A percentile compares a stretch with the other conserved stretches of the same genome.
phyloP scores from a whole-genome alignment of 2,329 filamentous ascomycete genomes.

The Alternaria tenuissima region DNA sequence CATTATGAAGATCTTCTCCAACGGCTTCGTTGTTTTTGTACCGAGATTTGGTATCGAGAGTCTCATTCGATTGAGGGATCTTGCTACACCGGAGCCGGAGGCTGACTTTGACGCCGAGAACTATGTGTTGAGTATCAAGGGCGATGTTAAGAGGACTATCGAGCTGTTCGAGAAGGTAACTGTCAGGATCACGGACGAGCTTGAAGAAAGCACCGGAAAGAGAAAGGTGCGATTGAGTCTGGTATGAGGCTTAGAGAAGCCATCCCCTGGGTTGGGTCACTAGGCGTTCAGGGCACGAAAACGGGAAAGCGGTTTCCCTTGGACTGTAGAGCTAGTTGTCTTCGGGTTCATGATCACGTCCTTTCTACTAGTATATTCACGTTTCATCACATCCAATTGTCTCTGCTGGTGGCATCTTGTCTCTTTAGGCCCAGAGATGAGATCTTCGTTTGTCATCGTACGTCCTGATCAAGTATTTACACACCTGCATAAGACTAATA shows the following conservation, averaged over 20 bases:
- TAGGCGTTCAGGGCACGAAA: neutral
- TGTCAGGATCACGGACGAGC: slow-evolving; percentile 89
- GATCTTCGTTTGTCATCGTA: neutral
- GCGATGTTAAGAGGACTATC: slow-evolving; percentile 66
- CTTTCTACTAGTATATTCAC: neutral
- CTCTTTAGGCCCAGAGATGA: neutral
- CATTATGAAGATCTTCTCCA: slow-evolving; percentile 96
- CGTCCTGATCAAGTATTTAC: neutral
- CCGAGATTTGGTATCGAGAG: slow-evolving; percentile 96
- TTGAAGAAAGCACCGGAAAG: slow-evolving; percentile 96
- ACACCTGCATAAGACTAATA: neutral
- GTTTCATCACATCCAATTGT: neutral
- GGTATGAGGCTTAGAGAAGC: slow-evolving; percentile 40
- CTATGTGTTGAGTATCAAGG: slow-evolving; percentile 73
- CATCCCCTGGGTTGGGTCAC: neutral
- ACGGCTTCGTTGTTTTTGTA: slow-evolving; percentile 96
- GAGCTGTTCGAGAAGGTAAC: slow-evolving; percentile 92
- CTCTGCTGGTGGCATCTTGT: neutral
- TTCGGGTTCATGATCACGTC: neutral
- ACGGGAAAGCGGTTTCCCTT: neutral
- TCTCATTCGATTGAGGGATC: slow-evolving; percentile 83
- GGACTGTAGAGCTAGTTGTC: neutral
- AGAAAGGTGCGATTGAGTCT: slow-evolving; percentile 79
- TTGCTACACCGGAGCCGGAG: slow-evolving; percentile 78
- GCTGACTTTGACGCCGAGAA: slow-evolving; percentile 85